These are phyloP conservation scores for Petunia hybrid DNA, from an alignment of 305 asterid genomes.

Conservation along the genomic window DNA sequence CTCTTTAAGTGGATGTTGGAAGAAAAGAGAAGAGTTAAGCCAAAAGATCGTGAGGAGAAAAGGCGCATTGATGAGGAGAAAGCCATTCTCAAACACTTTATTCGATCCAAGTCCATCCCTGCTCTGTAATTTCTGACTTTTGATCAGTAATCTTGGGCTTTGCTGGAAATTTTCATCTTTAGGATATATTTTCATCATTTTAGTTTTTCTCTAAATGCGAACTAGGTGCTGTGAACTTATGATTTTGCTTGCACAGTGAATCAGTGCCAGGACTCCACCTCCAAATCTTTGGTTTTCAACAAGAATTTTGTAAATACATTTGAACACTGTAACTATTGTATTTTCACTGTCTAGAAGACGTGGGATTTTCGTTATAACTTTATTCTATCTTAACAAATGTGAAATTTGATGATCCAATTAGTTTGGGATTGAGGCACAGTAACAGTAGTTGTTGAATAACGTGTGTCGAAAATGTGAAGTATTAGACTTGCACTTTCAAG, in stretches of 20 bases:
- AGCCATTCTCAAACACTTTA: conserved; percentile 77
- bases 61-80: conserved; percentile 84
- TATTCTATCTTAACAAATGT: background rate
- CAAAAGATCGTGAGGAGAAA: conserved; percentile 72
- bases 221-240: background rate
- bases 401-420: background rate
- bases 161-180: background rate
- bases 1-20: conserved; percentile 80
- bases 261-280: background rate
- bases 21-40: conserved; percentile 79
- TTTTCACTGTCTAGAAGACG: background rate
- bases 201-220: background rate
- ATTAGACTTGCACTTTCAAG: background rate
- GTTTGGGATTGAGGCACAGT: background rate
- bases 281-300: background rate
- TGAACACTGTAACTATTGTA: background rate
- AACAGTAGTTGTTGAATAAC: background rate
- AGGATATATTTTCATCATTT: conserved; percentile 4
- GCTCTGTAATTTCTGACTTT: conserved; percentile 39
- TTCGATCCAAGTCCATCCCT: conserved; percentile 68
- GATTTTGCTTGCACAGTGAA: conserved; percentile 11
- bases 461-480: no score
- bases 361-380: background rate
- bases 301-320: background rate
- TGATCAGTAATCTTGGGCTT: background rate